Evolutionary conservation across 2,329 filamentous ascomycete genomes (phyloP), one percentile per base, ranked within the genome.

Genomic region (Microdochium paspali): DNA sequence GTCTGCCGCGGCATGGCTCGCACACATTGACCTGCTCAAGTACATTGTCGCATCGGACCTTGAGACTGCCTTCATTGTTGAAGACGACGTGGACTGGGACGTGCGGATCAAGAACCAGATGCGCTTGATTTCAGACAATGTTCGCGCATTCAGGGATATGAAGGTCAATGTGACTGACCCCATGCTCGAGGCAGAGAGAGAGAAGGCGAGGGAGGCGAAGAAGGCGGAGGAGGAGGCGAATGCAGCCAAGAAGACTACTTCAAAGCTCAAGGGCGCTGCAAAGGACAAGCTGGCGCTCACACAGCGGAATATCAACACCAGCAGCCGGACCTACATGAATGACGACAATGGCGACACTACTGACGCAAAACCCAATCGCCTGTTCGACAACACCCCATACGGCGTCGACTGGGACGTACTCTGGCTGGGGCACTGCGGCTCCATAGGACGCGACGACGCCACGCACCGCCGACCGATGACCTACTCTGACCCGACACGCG

Each of bases 31-130:
- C 46, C 49, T 61, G 9, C 51, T 64, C 9, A 57, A 57, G 44
- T 54, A 57, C 46, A 52, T 63, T 24, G 49, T 63, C 30, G 47
- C 54, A 15, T 55, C 54, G n/a, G 52, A 47, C 4, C 48, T 52
- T 10, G 54, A 54, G 24, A 57, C 58, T 1, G 59, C 56, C 5
- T 48, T 64, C 10, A 59, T 64, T 46, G 48, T 64, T 5, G 65
- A 68, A 47, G 65, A 68, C 44, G 64, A 67, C 45, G 60, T 61
- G 24, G 65, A 67, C 47, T 67, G 60, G 60, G 65, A 67, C 47
- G 53, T 65, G 6, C 52, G 54, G 2, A 52, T 68, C 9, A 62
- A 61, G 42, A 46, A 55, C 6, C 59, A 65, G 46, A 60, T 62
- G 39, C 35, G 40, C 2, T 46, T 60, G 2, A 53, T 67, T 25